Conservation (phyloP, 805 yeast species). For the Metschnikowia continentalis region DNA sequence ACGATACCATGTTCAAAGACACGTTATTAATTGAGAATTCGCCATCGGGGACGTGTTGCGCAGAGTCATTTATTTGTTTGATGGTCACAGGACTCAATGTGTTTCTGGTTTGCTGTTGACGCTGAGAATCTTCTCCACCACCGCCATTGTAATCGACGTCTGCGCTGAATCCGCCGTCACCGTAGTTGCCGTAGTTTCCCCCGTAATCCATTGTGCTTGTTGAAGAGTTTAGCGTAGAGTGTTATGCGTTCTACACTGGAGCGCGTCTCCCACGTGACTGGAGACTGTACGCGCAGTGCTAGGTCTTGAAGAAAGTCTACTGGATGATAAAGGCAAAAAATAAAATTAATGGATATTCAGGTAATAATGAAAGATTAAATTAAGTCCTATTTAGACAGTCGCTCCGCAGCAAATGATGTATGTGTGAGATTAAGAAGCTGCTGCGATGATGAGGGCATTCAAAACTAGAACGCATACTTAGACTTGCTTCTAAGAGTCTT, state of each 20-base stretch:
- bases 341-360: too few species aligned
- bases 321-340: not conserved
- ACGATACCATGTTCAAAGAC: conserved; percentile 56
- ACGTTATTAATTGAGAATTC: conserved; percentile 57
- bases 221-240: not conserved
- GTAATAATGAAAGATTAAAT: not conserved
- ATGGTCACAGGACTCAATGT: conserved; percentile 61
- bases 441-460: not conserved
- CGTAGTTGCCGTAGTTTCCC: conserved; percentile 14
- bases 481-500: conserved; percentile 50
- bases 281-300: conserved; percentile 2
- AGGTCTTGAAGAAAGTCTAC: not conserved
- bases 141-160: conserved; percentile 13
- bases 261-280: conserved; percentile 15
- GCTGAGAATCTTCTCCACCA: conserved; percentile 12
- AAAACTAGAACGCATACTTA: conserved; percentile 31
- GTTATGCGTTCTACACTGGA: not conserved
- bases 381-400: not conserved
- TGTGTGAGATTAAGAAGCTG: not conserved
- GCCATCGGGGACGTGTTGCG: conserved; percentile 62
- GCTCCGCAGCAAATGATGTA: not conserved
- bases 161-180: conserved; percentile 18
- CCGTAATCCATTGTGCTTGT: conserved; percentile 10
- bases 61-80: conserved; percentile 62
- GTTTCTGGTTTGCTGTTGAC: conserved; percentile 15